phyloP scores from a whole-genome alignment of 2,329 filamentous ascomycete genomes.

The Achaetomium macrosporum region DNA sequence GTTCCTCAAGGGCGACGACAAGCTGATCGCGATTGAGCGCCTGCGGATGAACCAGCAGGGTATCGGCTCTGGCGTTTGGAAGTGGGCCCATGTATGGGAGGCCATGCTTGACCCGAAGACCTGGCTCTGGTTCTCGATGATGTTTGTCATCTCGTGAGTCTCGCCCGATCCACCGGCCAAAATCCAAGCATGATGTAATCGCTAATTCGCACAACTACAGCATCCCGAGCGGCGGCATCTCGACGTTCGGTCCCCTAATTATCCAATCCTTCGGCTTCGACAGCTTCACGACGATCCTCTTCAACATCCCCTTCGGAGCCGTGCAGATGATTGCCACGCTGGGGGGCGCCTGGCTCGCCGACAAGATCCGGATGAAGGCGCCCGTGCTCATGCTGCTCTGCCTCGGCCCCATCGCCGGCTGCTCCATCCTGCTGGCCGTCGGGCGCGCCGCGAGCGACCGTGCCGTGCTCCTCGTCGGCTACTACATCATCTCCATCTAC shows the following conservation, averaged over 20 bases:
- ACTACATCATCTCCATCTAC: not conserved
- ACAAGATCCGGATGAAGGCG: not conserved
- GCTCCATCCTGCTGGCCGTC: conserved; percentile 2
- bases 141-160: conserved; percentile 2
- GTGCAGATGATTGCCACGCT: conserved; percentile 4
- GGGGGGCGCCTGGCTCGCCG: conserved; percentile 1
- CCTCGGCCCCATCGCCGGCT: not conserved
- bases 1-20: conserved; percentile 3
- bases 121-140: conserved; percentile 1
- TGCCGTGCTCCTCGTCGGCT: not conserved
- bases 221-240: conserved; percentile 3
- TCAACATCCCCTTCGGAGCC: conserved; percentile 4
- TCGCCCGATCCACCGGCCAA: not conserved
- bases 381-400: not conserved
- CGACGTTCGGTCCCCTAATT: conserved; percentile 1
- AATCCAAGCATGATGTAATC: not conserved
- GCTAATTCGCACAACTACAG: not conserved
- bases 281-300: conserved; percentile 1
- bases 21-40: conserved; percentile 4
- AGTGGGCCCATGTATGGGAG: conserved; percentile 3
- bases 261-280: conserved; percentile 5
- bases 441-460: not conserved
- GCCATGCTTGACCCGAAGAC: conserved; percentile 3
- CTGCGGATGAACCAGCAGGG: conserved; percentile 6
- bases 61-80: conserved; percentile 1